These are phyloP conservation scores for Epithele typhae DNA, from an alignment of 768 basidiomycete species.

Conservation along the genomic window DNA sequence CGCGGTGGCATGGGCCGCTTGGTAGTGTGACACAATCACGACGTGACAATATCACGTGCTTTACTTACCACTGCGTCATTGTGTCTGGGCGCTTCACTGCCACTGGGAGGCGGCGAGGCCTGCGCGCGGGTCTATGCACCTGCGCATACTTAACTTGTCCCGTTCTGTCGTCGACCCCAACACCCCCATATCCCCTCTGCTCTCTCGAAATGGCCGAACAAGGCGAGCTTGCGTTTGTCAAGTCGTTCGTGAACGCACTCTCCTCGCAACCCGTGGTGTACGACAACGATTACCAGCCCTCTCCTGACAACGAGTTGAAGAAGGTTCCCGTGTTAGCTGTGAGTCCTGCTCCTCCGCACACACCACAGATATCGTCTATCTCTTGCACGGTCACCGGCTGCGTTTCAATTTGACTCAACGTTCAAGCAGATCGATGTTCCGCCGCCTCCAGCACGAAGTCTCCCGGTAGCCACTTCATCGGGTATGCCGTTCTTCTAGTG, in stretches of 20 bases:
- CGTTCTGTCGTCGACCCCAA: no score
- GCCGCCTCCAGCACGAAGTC: constrained; percentile 51
- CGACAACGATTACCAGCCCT: constrained; percentile 73
- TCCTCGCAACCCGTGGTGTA: constrained; percentile 65
- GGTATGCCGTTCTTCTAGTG: constrained; percentile 19
- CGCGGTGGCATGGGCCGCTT: no score
- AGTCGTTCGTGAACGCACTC: constrained; percentile 59
- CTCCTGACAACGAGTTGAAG: constrained; percentile 58
- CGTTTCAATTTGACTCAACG: no score
- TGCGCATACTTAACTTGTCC: no score
- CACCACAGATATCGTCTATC: no score
- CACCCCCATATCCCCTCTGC: not conserved
- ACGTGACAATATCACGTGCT: not conserved
- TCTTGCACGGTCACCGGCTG: no score
- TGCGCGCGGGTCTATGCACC: no score
- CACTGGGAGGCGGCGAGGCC: no score
- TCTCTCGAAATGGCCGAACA: constrained; percentile 46
- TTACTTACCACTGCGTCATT: not conserved
- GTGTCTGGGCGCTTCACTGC: not conserved
- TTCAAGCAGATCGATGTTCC: constrained; percentile 50
- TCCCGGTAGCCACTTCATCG: constrained; percentile 28
- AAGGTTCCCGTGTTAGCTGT: constrained; percentile 70
- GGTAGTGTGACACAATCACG: not conserved
- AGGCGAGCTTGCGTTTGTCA: constrained; percentile 58
- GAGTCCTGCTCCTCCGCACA: constrained; percentile 22